A percentile compares a stretch with the other conserved stretches of the same genome.
Evolutionary conservation across 257 asterid genomes (phyloP).

Genomic region (Knoxia roxburghii): DNA sequence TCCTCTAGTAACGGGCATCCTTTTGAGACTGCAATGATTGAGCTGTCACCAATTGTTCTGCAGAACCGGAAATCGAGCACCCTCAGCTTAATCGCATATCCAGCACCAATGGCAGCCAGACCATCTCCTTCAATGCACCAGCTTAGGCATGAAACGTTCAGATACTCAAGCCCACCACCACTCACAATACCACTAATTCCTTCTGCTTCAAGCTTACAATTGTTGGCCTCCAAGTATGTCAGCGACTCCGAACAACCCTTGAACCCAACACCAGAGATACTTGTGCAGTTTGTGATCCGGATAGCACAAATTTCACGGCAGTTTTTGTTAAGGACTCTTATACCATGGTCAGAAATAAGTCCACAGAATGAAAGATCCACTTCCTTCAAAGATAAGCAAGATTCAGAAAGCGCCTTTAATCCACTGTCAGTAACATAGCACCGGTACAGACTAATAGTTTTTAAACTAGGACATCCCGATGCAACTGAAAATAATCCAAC

Average conservation of each 20-base stretch:
- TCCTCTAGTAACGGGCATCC: constrained; percentile 58
- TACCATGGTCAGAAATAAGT: constrained; percentile 49
- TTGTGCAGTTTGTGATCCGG: constrained; percentile 47
- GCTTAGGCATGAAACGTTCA: constrained; percentile 42
- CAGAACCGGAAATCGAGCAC: constrained; percentile 56
- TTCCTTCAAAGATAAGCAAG: constrained; percentile 38
- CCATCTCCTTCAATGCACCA: constrained; percentile 53
- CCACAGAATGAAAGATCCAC: constrained; percentile 58
- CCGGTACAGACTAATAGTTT: constrained; percentile 55
- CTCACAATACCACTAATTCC: constrained; percentile 52
- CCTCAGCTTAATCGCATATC: constrained; percentile 34
- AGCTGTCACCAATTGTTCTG: constrained; percentile 47
- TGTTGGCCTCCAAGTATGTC: constrained; percentile 49
- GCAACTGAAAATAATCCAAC: constrained; percentile 45
- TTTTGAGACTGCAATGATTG: constrained; percentile 34
- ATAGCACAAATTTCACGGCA: constrained; percentile 47
- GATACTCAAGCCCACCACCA: constrained; percentile 66
- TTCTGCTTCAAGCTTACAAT: constrained; percentile 58
- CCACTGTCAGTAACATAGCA: constrained; percentile 61
- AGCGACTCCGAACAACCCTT: constrained; percentile 51
- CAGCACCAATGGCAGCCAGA: constrained; percentile 26
- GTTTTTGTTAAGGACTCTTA: constrained; percentile 36
- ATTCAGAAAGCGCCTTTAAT: constrained; percentile 40
- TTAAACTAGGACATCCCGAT: constrained; percentile 47
- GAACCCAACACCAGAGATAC: constrained; percentile 55